A percentile compares a stretch with the other conserved stretches of the same genome.
phyloP scores from a whole-genome alignment of 768 basidiomycete genomes.

The Cystobasidium onofrii region DNA sequence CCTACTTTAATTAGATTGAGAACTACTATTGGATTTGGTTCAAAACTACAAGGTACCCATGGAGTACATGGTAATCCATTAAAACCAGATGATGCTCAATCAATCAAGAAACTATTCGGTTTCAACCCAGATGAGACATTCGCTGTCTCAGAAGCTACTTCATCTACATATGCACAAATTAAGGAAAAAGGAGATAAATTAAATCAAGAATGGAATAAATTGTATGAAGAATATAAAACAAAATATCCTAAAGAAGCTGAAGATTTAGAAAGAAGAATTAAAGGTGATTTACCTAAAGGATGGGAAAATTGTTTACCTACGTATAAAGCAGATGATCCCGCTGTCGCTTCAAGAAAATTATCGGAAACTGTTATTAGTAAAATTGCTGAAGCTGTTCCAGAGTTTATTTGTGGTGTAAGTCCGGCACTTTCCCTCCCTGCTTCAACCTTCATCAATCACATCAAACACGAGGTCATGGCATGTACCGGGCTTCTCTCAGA shows the following conservation, averaged over 20 bases:
- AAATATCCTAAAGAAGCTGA: conserved; percentile 76
- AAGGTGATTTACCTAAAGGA: conserved; percentile 68
- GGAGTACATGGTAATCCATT: conserved; percentile 89
- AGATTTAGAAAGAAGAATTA: conserved; percentile 74
- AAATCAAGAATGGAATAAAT: conserved; percentile 64
- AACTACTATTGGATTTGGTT: conserved; percentile 90
- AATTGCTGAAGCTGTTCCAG: conserved; percentile 66
- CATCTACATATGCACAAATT: conserved; percentile 59
- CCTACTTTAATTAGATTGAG: conserved; percentile 77
- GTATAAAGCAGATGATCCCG: conserved; percentile 72
- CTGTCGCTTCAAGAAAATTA: conserved; percentile 83
- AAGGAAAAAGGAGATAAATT: conserved; percentile 65
- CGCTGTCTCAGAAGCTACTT: conserved; percentile 64
- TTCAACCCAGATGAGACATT: conserved; percentile 72
- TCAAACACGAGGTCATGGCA: no score
- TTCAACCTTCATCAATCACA: no score
- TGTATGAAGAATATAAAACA: conserved; percentile 61
- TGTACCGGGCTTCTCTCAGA: no score
- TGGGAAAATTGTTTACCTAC: conserved; percentile 81
- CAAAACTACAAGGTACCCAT: conserved; percentile 84
- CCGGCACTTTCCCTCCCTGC: no score
- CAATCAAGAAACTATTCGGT: conserved; percentile 73
- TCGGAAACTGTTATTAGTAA: conserved; percentile 80
- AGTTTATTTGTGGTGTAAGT: conserved; percentile 51
- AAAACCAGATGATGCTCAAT: conserved; percentile 78